These are phyloP conservation scores for Irpex rosettiformis DNA, from an alignment of 1,284 basidiomycete genomes.

Conservation along the genomic window DNA sequence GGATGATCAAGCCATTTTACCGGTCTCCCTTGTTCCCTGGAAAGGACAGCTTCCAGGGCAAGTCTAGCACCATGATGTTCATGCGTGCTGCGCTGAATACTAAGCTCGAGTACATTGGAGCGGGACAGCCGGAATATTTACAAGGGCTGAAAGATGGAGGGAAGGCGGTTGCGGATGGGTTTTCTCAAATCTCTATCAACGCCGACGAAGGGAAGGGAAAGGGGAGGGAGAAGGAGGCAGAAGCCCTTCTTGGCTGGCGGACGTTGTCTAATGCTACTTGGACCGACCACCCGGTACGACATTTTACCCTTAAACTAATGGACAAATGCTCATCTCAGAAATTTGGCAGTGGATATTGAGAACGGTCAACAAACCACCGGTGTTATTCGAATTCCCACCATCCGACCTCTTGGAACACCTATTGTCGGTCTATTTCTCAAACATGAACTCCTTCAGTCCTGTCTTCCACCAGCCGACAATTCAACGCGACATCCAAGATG, in stretches of 20 bases:
- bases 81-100: constrained; percentile 9
- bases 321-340: not conserved
- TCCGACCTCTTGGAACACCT: constrained; percentile 32
- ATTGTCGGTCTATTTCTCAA: constrained; percentile 66
- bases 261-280: not conserved
- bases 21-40: not conserved
- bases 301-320: not conserved
- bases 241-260: not conserved
- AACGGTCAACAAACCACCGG: constrained; percentile 17
- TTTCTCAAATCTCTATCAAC: not conserved
- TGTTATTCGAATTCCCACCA: constrained; percentile 56
- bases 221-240: not conserved
- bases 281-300: constrained; percentile 3
- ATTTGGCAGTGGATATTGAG: constrained; percentile 21
- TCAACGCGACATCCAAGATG: constrained; percentile 49
- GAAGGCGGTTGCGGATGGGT: not conserved
- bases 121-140: not conserved
- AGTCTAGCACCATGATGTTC: constrained; percentile 11
- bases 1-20: not conserved
- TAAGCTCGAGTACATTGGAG: constrained; percentile 2
- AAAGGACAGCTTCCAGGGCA: constrained; percentile 11
- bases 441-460: constrained; percentile 61
- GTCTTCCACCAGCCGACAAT: constrained; percentile 79
- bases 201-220: not conserved
- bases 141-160: not conserved